Percentiles rank a stretch among this genome's conserved stretches.
phyloP scores from a whole-genome alignment of 23 red algal genomes.

The Gracilaria domingensis region DNA sequence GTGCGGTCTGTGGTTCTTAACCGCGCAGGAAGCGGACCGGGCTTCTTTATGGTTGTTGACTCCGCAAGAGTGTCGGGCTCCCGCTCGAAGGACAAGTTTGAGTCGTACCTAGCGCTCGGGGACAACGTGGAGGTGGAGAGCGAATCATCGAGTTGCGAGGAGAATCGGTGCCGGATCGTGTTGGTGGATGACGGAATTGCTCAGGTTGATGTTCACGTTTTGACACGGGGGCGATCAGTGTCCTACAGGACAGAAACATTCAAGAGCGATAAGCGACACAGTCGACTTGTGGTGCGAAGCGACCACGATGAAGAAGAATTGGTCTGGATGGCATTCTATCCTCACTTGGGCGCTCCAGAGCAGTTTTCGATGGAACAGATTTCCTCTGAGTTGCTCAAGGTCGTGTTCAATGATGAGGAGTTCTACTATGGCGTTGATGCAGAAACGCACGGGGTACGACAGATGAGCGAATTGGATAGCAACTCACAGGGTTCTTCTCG shows the following conservation, averaged over 20 bases:
- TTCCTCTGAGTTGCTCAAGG: background rate
- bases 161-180: constrained; percentile 18
- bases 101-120: constrained; percentile 48
- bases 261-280: background rate
- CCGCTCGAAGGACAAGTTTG: constrained; percentile 17
- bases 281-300: constrained; percentile 21
- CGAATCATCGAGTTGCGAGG: constrained; percentile 18
- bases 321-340: constrained; percentile 49
- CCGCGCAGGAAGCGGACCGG: background rate
- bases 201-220: constrained; percentile 24
- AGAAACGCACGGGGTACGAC: constrained; percentile 4
- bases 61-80: background rate
- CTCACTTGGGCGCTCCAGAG: constrained; percentile 11
- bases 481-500: background rate
- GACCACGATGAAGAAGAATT: background rate
- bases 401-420: constrained; percentile 28
- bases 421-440: constrained; percentile 24
- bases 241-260: background rate
- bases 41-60: constrained; percentile 53
- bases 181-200: constrained; percentile 32
- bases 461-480: background rate
- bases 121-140: constrained; percentile 25
- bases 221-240: background rate
- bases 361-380: constrained; percentile 9
- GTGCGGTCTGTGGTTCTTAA: constrained; percentile 41